phyloP scores from a whole-genome alignment of 495 filamentous ascomycete species.

The Friedmanniomyces endolithicus region DNA sequence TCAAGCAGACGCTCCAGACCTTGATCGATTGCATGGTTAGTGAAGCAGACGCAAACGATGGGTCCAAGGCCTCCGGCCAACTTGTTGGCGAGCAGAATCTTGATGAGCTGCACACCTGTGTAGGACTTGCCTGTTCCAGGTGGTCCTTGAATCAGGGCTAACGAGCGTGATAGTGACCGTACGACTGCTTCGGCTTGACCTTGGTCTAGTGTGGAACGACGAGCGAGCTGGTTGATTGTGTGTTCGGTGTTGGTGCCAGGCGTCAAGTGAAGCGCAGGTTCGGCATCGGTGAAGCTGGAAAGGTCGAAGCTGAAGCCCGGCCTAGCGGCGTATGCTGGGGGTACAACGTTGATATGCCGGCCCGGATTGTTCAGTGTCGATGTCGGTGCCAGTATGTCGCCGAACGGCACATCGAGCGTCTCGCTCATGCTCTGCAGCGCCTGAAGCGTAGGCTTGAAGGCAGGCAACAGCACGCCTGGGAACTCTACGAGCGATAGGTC shows the following conservation, averaged over 20 bases:
- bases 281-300: constrained; percentile 33
- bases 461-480: constrained; percentile 51
- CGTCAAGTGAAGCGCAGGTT: constrained; percentile 25
- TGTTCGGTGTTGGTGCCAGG: not conserved
- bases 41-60: constrained; percentile 54
- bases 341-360: constrained; percentile 26
- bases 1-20: constrained; percentile 51
- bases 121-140: constrained; percentile 71
- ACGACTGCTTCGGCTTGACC: constrained; percentile 47
- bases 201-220: constrained; percentile 40
- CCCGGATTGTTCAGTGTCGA: not conserved
- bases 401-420: constrained; percentile 44
- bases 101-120: constrained; percentile 45
- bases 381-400: constrained; percentile 42
- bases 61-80: constrained; percentile 42
- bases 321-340: constrained; percentile 42
- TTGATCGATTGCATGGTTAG: constrained; percentile 71
- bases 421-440: constrained; percentile 48
- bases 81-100: constrained; percentile 50
- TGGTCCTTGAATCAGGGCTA: constrained; percentile 66
- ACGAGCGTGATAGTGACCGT: constrained; percentile 38
- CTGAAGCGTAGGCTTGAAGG: constrained; percentile 54
- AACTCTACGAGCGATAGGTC: constrained; percentile 49
- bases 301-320: constrained; percentile 46
- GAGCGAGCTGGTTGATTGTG: not conserved